Evolutionary conservation across 768 basidiomycete species (phyloP).

Genomic region (Candolleomyces efflorescens): DNA sequence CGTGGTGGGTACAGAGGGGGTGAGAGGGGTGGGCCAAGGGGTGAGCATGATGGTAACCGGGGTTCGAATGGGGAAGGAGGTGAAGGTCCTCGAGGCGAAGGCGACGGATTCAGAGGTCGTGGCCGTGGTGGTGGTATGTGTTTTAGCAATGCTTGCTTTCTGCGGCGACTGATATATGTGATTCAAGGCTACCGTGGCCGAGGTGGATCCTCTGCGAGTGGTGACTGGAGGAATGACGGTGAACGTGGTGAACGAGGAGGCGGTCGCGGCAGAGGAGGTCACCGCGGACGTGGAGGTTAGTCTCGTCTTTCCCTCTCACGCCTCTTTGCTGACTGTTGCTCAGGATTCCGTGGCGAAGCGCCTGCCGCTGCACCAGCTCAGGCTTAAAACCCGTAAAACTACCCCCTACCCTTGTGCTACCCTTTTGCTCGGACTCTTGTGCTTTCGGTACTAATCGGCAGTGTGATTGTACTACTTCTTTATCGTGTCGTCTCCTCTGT

Average conservation of each 20-base stretch:
- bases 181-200: constrained; percentile 21
- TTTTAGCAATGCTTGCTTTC: background rate
- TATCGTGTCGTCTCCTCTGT: background rate
- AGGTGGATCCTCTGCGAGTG: constrained; percentile 24
- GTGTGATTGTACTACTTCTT: background rate
- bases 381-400: background rate
- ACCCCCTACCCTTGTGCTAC: background rate
- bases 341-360: background rate
- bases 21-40: constrained; percentile 30
- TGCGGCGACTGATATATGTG: background rate
- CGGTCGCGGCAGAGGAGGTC: constrained; percentile 33
- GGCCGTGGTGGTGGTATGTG: constrained; percentile 29
- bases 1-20: constrained; percentile 25
- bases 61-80: constrained; percentile 33
- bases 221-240: constrained; percentile 47
- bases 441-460: background rate
- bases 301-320: background rate
- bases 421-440: background rate
- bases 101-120: constrained; percentile 31
- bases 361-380: background rate
- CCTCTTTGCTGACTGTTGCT: background rate
- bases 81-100: constrained; percentile 38
- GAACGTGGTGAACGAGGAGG: constrained; percentile 44
- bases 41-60: constrained; percentile 22
- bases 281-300: constrained; percentile 24